Evolutionary conservation across 2,329 filamentous ascomycete genomes (phyloP), one percentile per base, ranked within the genome.

Genomic region (Coniochaeta pulveracea): DNA sequence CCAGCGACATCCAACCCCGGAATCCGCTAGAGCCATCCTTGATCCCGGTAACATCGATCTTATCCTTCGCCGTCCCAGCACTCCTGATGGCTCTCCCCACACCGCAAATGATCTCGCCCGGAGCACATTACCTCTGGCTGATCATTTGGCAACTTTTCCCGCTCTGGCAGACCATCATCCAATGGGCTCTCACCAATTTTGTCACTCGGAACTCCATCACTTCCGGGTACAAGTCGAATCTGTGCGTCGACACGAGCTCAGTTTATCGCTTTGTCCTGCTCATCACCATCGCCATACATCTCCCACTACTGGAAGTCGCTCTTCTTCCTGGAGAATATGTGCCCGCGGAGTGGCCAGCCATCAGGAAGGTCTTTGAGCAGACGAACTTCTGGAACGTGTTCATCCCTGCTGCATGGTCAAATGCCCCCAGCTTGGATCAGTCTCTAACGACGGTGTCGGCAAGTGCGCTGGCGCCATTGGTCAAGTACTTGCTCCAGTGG

Each of bases 81-180:
- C 35, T 59, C 15, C 40, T 61, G 4, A 59, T 69, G 52, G 44
- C 51, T 9, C 45, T 68, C 4, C 61, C 63, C 1, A 49, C 56
- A 3, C 63, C 62, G 1, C 45, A 43, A 0, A 15, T 54, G 2
- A 40, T 65, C 10, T 52, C 54, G 2, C 44, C 55, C 11, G 47
- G 55, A n/a, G 48, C 52, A 10, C 68, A 66, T 40, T 66, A 70
- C 42, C 50, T 52, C 15, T 55, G 60, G 36, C 62, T 66, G 17
- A 61, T 62, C 1, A 40, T 63, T 28, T 70, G 67, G 63, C 65
- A 71, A 40, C 49, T 57, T 4, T 71, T 66, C 48, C 64, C 67
- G 0, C 43, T 64, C 12, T 63, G 57, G 44, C 56, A 65, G 6
- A 55, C 56, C 4, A 33, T 64, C 9, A 40, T 60, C n/a, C 55